Evolutionary conservation across 108 stramenopile species (phyloP).

Genomic region (Ochromonas danica): DNA sequence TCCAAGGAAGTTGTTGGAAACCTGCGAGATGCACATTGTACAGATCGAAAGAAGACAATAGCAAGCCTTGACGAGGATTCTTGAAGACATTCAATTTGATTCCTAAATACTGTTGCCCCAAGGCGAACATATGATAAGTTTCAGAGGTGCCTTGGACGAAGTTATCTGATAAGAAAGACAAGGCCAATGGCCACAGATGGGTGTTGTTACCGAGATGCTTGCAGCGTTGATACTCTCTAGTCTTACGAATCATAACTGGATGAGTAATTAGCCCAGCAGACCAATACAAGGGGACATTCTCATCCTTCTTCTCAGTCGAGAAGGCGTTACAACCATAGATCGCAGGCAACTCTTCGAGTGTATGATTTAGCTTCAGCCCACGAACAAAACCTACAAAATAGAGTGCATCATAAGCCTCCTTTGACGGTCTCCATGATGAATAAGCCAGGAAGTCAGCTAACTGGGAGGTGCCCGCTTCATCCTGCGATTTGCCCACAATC

Average conservation of each 20-base stretch:
- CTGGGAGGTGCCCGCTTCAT: no score
- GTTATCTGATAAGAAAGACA: not conserved
- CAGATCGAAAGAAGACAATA: not conserved
- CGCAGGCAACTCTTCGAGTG: no score
- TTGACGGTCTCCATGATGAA: no score
- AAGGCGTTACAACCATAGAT: no score
- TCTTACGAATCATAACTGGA: not conserved
- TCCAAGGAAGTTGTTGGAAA: not conserved
- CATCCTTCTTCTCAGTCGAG: no score
- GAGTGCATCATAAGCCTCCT: no score
- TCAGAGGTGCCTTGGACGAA: no score
- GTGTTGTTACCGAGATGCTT: not conserved
- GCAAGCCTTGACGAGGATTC: not conserved
- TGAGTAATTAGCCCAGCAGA: not conserved
- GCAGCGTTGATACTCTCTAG: not conserved
- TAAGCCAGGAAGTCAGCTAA: no score
- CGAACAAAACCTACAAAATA: no score
- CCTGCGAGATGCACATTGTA: not conserved
- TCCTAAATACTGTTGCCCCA: not conserved
- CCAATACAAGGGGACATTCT: not conserved
- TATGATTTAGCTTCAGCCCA: no score
- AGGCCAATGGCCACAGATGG: not conserved
- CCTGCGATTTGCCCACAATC: not conserved
- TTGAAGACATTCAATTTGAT: not conserved
- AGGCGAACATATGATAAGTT: not conserved